Percentiles rank a stretch among this genome's conserved stretches.
phyloP scores from a whole-genome alignment of 306 rosid species.

The Albizia julibrissin region DNA sequence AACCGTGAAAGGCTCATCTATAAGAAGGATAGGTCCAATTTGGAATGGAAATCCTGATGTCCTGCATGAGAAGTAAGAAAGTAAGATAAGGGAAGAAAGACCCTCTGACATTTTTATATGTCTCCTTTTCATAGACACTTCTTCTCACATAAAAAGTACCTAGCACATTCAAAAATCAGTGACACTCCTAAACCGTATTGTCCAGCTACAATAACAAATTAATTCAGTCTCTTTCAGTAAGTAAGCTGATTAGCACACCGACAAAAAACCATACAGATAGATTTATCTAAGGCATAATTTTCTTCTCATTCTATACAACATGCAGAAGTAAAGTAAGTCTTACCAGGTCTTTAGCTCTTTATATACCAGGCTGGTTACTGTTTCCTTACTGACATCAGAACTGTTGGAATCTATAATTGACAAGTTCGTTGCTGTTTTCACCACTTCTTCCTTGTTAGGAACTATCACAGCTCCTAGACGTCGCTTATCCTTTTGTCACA shows the following conservation, averaged over 20 bases:
- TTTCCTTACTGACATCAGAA: conserved; percentile 62
- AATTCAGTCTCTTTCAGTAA: conserved; percentile 16
- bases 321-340: conserved; percentile 23
- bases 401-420: conserved; percentile 48
- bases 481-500: conserved; percentile 68
- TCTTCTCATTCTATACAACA: conserved; percentile 7
- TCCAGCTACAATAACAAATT: conserved; percentile 6
- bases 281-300: neutral
- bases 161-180: neutral
- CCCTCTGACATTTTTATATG: neutral
- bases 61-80: conserved; percentile 52
- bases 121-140: neutral
- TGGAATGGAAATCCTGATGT: conserved; percentile 69
- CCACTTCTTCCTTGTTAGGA: conserved; percentile 84
- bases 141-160: neutral
- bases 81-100: neutral
- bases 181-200: neutral
- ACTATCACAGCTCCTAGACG: conserved; percentile 91
- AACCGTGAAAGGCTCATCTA: conserved; percentile 85
- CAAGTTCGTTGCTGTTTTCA: conserved; percentile 58
- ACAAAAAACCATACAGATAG: neutral
- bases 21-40: conserved; percentile 85
- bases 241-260: conserved; percentile 9
- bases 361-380: conserved; percentile 51
- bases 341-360: conserved; percentile 73